These are phyloP conservation scores for Reutealis trisperma DNA, from an alignment of 345 rosid species.

Conservation along the genomic window DNA sequence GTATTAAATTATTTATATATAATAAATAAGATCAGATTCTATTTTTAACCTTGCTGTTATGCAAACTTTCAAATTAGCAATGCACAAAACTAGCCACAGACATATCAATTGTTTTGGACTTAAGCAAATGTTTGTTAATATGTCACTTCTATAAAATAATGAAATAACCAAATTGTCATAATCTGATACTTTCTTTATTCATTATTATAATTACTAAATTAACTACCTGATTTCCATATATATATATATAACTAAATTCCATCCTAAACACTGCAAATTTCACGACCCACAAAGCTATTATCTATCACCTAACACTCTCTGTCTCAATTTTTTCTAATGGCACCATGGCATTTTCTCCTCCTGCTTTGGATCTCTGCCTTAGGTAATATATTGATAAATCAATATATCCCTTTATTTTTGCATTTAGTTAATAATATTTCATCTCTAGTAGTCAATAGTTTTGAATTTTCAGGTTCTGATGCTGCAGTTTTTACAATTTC, in stretches of 20 bases:
- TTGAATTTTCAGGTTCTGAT: conserved; percentile 4
- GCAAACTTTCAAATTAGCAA: neutral
- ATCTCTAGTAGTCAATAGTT: neutral
- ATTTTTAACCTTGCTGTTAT: too few species aligned
- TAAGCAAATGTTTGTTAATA: neutral
- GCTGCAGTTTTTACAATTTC: conserved; percentile 18
- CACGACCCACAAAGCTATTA: neutral
- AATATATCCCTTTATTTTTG: neutral
- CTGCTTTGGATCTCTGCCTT: neutral
- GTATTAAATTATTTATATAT: too few species aligned
- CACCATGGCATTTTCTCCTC: neutral
- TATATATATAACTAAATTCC: neutral
- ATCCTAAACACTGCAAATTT: neutral
- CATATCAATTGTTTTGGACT: neutral
- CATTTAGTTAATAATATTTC: too few species aligned
- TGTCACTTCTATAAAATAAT: neutral
- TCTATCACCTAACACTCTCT: neutral
- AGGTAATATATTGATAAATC: neutral
- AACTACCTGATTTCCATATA: neutral
- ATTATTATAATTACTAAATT: neutral
- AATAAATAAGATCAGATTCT: too few species aligned
- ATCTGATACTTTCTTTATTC: neutral
- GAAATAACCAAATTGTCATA: neutral
- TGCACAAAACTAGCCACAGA: neutral
- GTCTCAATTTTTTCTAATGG: neutral